Percentiles rank a stretch among this genome's conserved stretches.
These are phyloP conservation scores for Metrosideros polymorpha DNA, from an alignment of 441 rosid genomes.

Conservation along the genomic window DNA sequence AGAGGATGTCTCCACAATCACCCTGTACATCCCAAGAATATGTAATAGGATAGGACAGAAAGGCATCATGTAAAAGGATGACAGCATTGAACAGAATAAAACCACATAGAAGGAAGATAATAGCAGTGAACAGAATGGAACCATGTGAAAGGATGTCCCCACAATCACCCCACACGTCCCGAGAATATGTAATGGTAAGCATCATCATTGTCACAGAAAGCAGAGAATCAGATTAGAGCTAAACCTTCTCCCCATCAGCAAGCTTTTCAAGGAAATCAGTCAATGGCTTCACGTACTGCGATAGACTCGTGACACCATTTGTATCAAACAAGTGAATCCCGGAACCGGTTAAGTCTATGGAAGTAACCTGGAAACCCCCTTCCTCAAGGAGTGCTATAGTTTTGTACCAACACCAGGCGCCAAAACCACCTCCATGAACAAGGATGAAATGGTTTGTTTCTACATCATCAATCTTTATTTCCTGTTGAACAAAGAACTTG, in stretches of 20 bases:
- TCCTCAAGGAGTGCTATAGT: slow-evolving; percentile 87
- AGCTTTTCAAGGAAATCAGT: slow-evolving; percentile 63
- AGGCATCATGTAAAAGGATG: neutral
- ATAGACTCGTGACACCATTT: slow-evolving; percentile 54
- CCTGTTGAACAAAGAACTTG: slow-evolving; percentile 29
- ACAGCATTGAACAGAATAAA: neutral
- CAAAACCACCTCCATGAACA: slow-evolving; percentile 95
- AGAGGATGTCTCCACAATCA: neutral
- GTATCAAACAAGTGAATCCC: slow-evolving; percentile 70
- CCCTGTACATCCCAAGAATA: neutral
- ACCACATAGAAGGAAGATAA: neutral
- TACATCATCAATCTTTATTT: slow-evolving; percentile 53
- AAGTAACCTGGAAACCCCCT: slow-evolving; percentile 74
- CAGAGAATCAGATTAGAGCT: slow-evolving; percentile 2
- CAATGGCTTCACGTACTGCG: slow-evolving; percentile 83
- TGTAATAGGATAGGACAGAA: neutral
- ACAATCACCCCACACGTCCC: neutral
- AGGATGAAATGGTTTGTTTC: slow-evolving; percentile 78
- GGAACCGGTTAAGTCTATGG: slow-evolving; percentile 83
- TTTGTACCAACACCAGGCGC: slow-evolving; percentile 99
- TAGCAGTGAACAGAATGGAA: neutral
- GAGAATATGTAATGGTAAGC: neutral
- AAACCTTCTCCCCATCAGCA: slow-evolving; percentile 62
- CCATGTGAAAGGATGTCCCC: neutral
- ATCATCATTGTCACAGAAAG: neutral